These are phyloP conservation scores for Pichia sp. DNA, from an alignment of 1,139 yeast species.

Conservation along the genomic window DNA sequence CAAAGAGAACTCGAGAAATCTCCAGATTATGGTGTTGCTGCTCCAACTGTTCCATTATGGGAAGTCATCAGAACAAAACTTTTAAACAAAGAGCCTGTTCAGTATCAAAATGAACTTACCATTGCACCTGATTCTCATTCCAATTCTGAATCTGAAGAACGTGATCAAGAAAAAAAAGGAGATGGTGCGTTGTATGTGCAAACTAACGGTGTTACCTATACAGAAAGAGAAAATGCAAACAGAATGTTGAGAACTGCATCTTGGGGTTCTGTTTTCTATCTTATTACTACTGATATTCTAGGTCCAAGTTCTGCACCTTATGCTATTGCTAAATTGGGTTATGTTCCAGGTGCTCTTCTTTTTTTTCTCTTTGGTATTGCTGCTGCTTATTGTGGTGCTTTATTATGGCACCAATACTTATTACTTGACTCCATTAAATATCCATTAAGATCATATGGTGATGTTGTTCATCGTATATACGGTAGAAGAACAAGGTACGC, in stretches of 20 bases:
- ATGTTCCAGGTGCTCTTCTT: conserved; percentile 36
- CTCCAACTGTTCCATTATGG: conserved; percentile 11
- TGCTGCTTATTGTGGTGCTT: conserved; percentile 32
- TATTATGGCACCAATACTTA: conserved; percentile 8
- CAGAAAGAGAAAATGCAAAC: conserved; percentile 10
- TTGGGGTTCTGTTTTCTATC: conserved; percentile 32
- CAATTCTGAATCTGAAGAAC: background rate
- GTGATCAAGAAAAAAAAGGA: background rate
- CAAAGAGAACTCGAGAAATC: conserved; percentile 12
- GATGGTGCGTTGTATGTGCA: conserved; percentile 1
- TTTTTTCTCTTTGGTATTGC: conserved; percentile 34
- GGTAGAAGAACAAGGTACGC: conserved; percentile 29
- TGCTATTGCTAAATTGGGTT: conserved; percentile 37
- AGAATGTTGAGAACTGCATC: conserved; percentile 12
- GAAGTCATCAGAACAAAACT: conserved; percentile 9
- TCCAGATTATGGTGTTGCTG: conserved; percentile 12
- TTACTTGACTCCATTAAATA: conserved; percentile 34
- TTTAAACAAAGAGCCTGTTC: conserved; percentile 4
- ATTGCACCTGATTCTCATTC: too few relatives aligned
- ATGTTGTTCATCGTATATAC: conserved; percentile 32
- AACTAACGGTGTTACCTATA: conserved; percentile 1
- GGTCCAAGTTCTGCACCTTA: conserved; percentile 41
- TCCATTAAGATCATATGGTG: conserved; percentile 37
- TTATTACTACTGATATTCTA: conserved; percentile 40
- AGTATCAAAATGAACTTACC: too few relatives aligned